These are phyloP conservation scores for Barnettozyma siamensis DNA, from an alignment of 805 yeast genomes.

Conservation along the genomic window DNA sequence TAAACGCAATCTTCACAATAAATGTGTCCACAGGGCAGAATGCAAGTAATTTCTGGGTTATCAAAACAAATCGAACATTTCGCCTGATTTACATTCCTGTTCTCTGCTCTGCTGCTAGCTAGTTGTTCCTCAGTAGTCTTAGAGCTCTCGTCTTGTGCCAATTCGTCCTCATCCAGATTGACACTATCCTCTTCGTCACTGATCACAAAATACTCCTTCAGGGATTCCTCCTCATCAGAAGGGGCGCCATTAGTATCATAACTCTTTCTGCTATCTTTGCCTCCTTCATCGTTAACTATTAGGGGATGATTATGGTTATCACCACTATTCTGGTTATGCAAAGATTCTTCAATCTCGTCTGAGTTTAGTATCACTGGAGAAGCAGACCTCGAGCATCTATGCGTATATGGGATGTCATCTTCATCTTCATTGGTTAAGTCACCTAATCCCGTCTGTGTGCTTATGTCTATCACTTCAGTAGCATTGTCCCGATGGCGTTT, in stretches of 20 bases:
- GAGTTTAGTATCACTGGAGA: slow-evolving; percentile 18
- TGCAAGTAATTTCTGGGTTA: slow-evolving; percentile 40
- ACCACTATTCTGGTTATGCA: slow-evolving; percentile 1
- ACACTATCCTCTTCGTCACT: slow-evolving; percentile 17
- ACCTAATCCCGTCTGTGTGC: background rate
- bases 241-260: too few species aligned
- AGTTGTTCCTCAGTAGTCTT: slow-evolving; percentile 31
- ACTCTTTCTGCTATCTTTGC: too few species aligned
- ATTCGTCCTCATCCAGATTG: slow-evolving; percentile 12
- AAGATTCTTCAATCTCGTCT: slow-evolving; percentile 7
- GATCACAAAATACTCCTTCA: slow-evolving; percentile 15
- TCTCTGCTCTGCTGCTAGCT: slow-evolving; percentile 13
- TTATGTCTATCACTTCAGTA: background rate
- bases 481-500: background rate
- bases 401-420: slow-evolving; percentile 25
- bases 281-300: background rate
- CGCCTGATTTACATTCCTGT: slow-evolving; percentile 15
- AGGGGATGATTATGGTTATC: background rate
- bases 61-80: slow-evolving; percentile 54
- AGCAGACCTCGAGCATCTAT: slow-evolving; percentile 17
- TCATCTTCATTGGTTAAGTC: slow-evolving; percentile 19
- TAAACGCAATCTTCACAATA: slow-evolving; percentile 50
- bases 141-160: slow-evolving; percentile 8
- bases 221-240: slow-evolving; percentile 16
- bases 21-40: slow-evolving; percentile 53